A percentile compares a stretch with the other conserved stretches of the same genome.
These are phyloP conservation scores for Jaltomata sinuosa DNA, from an alignment of 257 asterid species.

Conservation along the genomic window DNA sequence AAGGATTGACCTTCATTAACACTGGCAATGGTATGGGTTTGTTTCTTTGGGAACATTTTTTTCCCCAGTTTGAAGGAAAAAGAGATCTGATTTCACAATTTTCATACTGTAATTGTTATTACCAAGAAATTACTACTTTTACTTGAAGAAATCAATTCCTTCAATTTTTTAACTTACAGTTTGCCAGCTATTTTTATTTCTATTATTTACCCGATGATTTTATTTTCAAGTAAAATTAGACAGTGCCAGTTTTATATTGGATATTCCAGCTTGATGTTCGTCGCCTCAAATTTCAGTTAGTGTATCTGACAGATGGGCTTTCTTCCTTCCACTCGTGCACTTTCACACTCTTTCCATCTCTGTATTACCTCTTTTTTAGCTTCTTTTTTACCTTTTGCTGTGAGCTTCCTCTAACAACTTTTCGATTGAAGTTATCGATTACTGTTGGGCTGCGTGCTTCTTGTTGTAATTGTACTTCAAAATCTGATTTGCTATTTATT, in stretches of 20 bases:
- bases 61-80: slow-evolving; percentile 3
- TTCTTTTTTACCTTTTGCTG: background rate
- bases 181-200: background rate
- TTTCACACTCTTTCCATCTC: background rate
- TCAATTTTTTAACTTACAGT: background rate
- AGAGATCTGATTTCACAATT: background rate
- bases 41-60: background rate
- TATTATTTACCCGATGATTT: background rate
- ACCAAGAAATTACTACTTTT: background rate
- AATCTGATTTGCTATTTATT: background rate
- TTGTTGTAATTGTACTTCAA: background rate
- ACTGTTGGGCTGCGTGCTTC: background rate
- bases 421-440: background rate
- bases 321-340: background rate
- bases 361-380: background rate
- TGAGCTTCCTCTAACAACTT: background rate
- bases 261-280: background rate
- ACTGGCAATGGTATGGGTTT: background rate
- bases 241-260: background rate
- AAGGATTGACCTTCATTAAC: background rate
- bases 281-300: background rate
- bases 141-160: background rate
- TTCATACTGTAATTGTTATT: background rate
- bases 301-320: background rate
- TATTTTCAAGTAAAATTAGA: background rate